Base-by-base conservation (phyloP, 2,329 filamentous ascomycete genomes). In the Davidsoniella australis region DNA sequence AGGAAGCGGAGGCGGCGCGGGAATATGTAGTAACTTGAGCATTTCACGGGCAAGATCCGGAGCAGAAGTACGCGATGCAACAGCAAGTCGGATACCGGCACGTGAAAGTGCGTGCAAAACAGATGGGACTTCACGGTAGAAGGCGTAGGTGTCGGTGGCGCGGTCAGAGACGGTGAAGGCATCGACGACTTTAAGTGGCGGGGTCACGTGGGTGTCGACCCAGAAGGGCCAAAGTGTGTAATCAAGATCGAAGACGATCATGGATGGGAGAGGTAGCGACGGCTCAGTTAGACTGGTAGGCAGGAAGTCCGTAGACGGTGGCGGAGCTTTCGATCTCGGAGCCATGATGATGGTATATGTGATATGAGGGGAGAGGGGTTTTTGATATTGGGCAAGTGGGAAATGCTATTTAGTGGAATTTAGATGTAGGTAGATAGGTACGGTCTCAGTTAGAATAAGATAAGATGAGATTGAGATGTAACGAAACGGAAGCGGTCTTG, bases 211-310 rank as follows among this genome's bases (percentile, higher is more conserved):
- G 3, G 87, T 94, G 68, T 96, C 91, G 1, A 94, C 81, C 89
- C 89, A 96, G 66, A 95, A 95, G 4, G 88, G 87, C 91, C 89
- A 96, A n/a, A 96, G 72, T 0, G 91, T 96, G 71, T 95, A 96
- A 71, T 96, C 89, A 54, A 96, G 77, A 63, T 96, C 91, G 67
- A 96, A 95, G 55, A 91, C 84, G 58, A 96, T 74, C 56, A 94
- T 73, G 54, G 80, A 78, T 0, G 88, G 88, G 1, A 94, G 73
- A 0, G 86, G 84, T 0, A 78, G 73, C 12, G 57, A 47, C 40
- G 76, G 64, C 62, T 75, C 70, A 56, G 61, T 58, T 37, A 76
- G 68, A 56, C 69, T 67, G 18, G 61, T 33, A 4, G 70, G 70
- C 24, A 65, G 58, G 48, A 51, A 48, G 49, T 54, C 52, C 44